Evolutionary conservation across 352 stramenopile species (phyloP), one percentile per base, ranked within the genome.

Genomic region (Globisporangium polare): DNA sequence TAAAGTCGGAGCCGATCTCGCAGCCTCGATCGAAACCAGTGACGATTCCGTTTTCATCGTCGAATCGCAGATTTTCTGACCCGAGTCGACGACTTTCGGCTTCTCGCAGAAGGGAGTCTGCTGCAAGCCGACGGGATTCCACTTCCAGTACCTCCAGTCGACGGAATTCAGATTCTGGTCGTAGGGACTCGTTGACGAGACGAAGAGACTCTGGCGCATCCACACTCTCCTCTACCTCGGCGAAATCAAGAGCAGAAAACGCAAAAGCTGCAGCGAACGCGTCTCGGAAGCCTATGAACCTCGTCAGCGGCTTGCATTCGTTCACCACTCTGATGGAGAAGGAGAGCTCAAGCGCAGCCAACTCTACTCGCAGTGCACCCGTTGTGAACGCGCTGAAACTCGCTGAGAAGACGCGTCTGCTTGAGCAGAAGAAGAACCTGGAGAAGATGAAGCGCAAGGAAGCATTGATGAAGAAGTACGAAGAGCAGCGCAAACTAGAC

Each of bases 221-320:
- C 9, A 85, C 72, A 0, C 62, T 87, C 10, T 89, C 81, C 5
- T 88, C 78, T 18, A 72, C 68, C 50, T 79, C 77, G 24, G 70
- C 74, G n/a, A 66, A 70, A 35, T 80, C 73, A 2, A 56, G 31
- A n/a, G 63, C n/a, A 20, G 55, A 65, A 29, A 55, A 2, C 33
- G 12, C n/a, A 63, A 60, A 31, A 13, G 27, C 49, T 43, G 20
- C 50, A 31, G 39, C 17, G 13, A 39, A 10, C 26, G 61, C 58
- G 5, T 55, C 60, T 31, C 77, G 77, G 26, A 85, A 72, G 24
- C 78, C 77, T 17, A 31, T 73, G 1, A 92, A 95, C 62, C 71
- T 93, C 2, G 72, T 92, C 4, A 90, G 77, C 51, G 82, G 77
- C 8, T 41, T 95, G 26, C 83, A 93, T 42, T 93, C 83, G 12